Conservation (phyloP, 805 yeast genomes). For the Teunomyces stri region DNA sequence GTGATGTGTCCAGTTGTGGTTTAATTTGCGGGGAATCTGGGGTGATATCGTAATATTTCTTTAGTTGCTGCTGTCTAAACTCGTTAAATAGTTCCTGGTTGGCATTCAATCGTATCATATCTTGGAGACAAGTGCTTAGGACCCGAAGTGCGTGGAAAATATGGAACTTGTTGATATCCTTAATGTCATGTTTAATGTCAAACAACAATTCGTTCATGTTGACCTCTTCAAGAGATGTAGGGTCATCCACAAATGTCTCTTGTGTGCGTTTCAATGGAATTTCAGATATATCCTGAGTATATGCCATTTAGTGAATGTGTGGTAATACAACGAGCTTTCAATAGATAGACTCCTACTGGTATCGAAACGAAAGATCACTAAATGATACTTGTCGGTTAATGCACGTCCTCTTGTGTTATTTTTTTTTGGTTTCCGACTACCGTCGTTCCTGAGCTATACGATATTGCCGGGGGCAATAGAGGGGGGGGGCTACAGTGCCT, state of each 20-base stretch:
- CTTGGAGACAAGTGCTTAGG: slow-evolving; percentile 27
- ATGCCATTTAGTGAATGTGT: slow-evolving; percentile 1
- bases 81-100: slow-evolving; percentile 19
- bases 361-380: not conserved
- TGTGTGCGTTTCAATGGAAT: slow-evolving; percentile 36
- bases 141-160: slow-evolving; percentile 33
- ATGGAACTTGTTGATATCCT: slow-evolving; percentile 35
- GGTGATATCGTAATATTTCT: slow-evolving; percentile 10
- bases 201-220: slow-evolving; percentile 31
- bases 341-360: not conserved
- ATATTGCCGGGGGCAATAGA: too few species aligned
- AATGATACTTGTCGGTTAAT: not conserved
- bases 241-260: slow-evolving; percentile 43
- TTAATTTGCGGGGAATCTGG: slow-evolving; percentile 1
- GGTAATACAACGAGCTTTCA: not conserved
- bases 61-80: slow-evolving; percentile 27
- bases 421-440: too few species aligned
- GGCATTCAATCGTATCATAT: slow-evolving; percentile 30
- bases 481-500: too few species aligned
- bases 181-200: slow-evolving; percentile 29
- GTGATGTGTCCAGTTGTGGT: slow-evolving; percentile 1
- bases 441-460: too few species aligned
- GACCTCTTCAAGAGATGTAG: slow-evolving; percentile 32
- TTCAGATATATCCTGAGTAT: slow-evolving; percentile 18
- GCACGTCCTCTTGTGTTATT: not conserved